Evolutionary conservation across 768 basidiomycete genomes (phyloP).

Genomic region (Tricholoma matsutake): DNA sequence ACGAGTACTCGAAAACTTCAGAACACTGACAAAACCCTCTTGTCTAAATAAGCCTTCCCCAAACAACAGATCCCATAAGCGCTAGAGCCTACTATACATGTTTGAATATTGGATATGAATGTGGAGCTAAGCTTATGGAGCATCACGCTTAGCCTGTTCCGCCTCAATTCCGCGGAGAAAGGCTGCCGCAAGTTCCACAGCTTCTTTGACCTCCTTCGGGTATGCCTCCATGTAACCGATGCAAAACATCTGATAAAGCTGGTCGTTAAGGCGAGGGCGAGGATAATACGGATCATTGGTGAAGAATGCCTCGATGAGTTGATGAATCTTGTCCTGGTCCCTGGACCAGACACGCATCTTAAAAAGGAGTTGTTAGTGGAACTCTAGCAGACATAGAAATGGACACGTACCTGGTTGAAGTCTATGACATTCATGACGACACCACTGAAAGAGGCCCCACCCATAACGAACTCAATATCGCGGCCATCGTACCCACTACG

Average conservation of each 20-base stretch:
- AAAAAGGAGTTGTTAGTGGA: too few relatives aligned
- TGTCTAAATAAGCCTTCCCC: too few relatives aligned
- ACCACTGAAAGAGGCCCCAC: conserved; percentile 18
- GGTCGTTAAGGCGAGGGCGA: conserved; percentile 18
- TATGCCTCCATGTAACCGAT: conserved; percentile 21
- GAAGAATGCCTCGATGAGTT: conserved; percentile 24
- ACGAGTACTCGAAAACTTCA: too few relatives aligned
- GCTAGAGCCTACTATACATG: too few relatives aligned
- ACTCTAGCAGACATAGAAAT: too few relatives aligned
- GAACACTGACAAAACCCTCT: too few relatives aligned
- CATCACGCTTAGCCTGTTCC: conserved; percentile 5
- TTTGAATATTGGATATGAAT: too few relatives aligned
- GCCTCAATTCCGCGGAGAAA: not conserved
- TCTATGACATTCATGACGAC: conserved; percentile 23
- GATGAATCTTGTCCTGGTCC: conserved; percentile 12
- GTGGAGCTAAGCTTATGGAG: too few relatives aligned
- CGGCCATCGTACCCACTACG: conserved; percentile 25
- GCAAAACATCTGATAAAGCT: conserved; percentile 20
- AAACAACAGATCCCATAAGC: too few relatives aligned
- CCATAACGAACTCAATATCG: conserved; percentile 30
- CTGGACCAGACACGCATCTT: not conserved
- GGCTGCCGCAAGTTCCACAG: not conserved
- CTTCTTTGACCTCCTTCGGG: conserved; percentile 3
- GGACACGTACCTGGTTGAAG: conserved; percentile 25
- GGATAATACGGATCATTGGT: conserved; percentile 32